These are phyloP conservation scores for Rhodotorula mucilaginosa DNA, from an alignment of 1,284 basidiomycete species.

Conservation along the genomic window DNA sequence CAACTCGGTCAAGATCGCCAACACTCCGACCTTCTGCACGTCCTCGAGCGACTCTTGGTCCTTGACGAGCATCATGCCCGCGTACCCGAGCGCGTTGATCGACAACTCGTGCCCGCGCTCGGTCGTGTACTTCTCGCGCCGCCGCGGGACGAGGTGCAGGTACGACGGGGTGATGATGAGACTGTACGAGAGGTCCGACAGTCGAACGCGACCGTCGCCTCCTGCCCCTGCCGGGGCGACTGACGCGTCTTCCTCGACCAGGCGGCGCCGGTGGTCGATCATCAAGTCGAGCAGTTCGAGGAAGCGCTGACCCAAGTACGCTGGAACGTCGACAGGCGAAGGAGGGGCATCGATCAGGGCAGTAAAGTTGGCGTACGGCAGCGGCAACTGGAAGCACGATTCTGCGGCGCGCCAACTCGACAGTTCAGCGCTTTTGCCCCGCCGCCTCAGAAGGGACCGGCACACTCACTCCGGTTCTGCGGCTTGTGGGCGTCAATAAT, in stretches of 20 bases:
- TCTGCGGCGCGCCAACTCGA: constrained; percentile 1
- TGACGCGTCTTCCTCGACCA: constrained; percentile 15
- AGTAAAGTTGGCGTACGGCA: constrained; percentile 41
- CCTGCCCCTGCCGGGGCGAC: background rate
- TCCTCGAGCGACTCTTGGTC: constrained; percentile 27
- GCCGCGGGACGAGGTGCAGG: constrained; percentile 41
- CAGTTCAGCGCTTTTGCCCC: background rate
- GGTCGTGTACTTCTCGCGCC: constrained; percentile 25
- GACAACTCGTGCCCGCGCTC: constrained; percentile 13
- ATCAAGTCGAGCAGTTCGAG: constrained; percentile 41
- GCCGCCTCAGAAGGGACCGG: background rate
- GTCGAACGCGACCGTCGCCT: constrained; percentile 7
- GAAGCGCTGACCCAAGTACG: constrained; percentile 34
- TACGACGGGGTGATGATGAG: constrained; percentile 41
- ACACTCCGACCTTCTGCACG: constrained; percentile 44
- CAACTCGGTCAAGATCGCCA: constrained; percentile 46
- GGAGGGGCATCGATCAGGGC: constrained; percentile 20
- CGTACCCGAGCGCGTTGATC: constrained; percentile 42
- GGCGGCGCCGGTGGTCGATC: constrained; percentile 43
- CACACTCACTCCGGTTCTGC: constrained; percentile 25
- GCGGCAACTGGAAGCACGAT: constrained; percentile 35
- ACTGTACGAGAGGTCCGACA: constrained; percentile 43
- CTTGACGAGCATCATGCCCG: constrained; percentile 43
- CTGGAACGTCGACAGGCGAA: constrained; percentile 11
- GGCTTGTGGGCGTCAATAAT: constrained; percentile 36